phyloP scores from a whole-genome alignment of 306 rosid species.

The Mimosa pudica region DNA sequence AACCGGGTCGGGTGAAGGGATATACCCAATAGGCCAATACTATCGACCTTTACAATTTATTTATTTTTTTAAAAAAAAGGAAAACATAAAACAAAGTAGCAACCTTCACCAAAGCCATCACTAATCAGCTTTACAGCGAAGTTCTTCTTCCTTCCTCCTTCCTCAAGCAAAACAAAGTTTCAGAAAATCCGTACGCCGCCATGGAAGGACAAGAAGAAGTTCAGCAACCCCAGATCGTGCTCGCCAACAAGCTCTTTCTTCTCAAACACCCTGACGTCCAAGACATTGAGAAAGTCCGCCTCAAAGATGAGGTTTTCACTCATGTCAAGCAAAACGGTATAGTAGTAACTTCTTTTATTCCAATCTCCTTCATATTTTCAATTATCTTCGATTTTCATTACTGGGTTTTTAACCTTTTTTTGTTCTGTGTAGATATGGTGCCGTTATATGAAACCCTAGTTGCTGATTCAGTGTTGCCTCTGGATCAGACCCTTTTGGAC shows the following conservation, averaged over 20 bases:
- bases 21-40: not conserved
- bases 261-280: conserved; percentile 75
- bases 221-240: conserved; percentile 79
- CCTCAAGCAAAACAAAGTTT: conserved; percentile 37
- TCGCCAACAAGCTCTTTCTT: conserved; percentile 90
- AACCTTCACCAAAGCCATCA: not conserved
- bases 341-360: not conserved
- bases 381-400: not conserved
- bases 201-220: conserved; percentile 85
- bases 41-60: not conserved
- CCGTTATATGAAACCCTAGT: conserved; percentile 85
- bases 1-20: not conserved
- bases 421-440: conserved; percentile 64
- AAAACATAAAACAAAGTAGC: not conserved
- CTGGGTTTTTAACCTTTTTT: not conserved
- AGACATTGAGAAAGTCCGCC: conserved; percentile 88
- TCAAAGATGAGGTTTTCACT: conserved; percentile 74
- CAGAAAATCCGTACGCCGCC: conserved; percentile 35
- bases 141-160: conserved; percentile 48
- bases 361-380: not conserved
- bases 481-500: conserved; percentile 73
- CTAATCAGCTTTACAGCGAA: not conserved
- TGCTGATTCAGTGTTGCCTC: conserved; percentile 61
- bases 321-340: conserved; percentile 76
- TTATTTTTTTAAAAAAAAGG: not conserved